Evolutionary conservation across 805 yeast species (phyloP).

Genomic region (Cyberlindnera mississippiensis): DNA sequence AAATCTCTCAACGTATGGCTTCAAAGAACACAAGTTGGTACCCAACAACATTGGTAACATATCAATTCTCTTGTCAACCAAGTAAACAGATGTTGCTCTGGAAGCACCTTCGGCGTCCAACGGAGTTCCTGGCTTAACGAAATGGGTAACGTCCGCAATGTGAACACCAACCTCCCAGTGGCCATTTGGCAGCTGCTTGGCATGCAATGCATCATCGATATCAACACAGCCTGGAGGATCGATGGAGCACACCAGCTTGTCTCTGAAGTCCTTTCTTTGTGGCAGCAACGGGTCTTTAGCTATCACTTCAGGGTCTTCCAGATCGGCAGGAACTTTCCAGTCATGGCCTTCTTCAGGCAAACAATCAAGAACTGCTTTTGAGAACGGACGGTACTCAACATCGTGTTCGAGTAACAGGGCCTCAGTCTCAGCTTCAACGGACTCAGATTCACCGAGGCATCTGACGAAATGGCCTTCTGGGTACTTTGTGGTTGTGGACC

Average conservation of each 20-base stretch:
- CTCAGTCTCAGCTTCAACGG: constrained; percentile 93
- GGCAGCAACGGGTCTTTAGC: constrained; percentile 42
- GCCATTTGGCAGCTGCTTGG: constrained; percentile 79
- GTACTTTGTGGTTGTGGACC: constrained; percentile 79
- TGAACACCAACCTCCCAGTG: constrained; percentile 98
- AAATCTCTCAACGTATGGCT: constrained; percentile 92
- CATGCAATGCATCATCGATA: constrained; percentile 97
- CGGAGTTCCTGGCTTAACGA: constrained; percentile 89
- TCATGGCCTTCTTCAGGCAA: constrained; percentile 89
- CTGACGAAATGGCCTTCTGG: constrained; percentile 97
- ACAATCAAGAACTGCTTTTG: constrained; percentile 87
- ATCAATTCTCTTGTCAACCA: constrained; percentile 97
- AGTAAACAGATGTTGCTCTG: constrained; percentile 94
- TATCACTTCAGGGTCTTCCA: constrained; percentile 50
- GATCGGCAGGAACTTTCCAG: constrained; percentile 80
- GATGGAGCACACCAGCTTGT: constrained; percentile 86
- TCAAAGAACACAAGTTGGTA: constrained; percentile 91
- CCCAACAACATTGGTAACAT: constrained; percentile 96
- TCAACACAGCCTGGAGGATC: constrained; percentile 99
- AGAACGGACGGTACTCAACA: constrained; percentile 93
- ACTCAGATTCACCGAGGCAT: constrained; percentile 83
- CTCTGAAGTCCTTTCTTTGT: constrained; percentile 81
- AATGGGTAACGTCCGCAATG: constrained; percentile 97
- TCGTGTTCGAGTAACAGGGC: constrained; percentile 91
- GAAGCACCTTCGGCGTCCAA: constrained; percentile 95